These are phyloP conservation scores for Terfezia claveryi DNA, from an alignment of 495 filamentous ascomycete genomes.

Conservation along the genomic window DNA sequence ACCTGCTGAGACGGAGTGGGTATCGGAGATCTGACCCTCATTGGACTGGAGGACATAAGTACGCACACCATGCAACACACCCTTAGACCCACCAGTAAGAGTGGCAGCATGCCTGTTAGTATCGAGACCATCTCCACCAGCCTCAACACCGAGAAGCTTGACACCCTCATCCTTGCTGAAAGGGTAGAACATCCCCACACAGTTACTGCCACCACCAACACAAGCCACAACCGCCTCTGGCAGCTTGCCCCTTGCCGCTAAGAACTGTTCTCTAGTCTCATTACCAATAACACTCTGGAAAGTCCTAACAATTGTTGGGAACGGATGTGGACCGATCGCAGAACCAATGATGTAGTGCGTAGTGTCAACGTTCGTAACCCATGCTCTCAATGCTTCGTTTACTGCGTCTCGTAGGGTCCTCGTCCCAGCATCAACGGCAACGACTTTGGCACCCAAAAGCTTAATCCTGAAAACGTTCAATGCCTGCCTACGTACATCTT, in stretches of 20 bases:
- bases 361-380: conserved; percentile 67
- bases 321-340: conserved; percentile 84
- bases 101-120: conserved; percentile 77
- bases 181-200: conserved; percentile 61
- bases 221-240: conserved; percentile 93
- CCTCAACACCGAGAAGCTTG: conserved; percentile 81
- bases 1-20: conserved; percentile 91
- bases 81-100: conserved; percentile 65
- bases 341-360: conserved; percentile 94
- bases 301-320: conserved; percentile 85
- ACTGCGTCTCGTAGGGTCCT: conserved; percentile 81
- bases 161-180: conserved; percentile 71
- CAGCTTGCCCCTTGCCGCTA: conserved; percentile 55
- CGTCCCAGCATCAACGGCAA: conserved; percentile 69
- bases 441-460: conserved; percentile 71
- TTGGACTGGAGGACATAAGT: conserved; percentile 87
- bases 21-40: conserved; percentile 81
- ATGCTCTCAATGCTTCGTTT: conserved; percentile 77
- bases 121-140: conserved; percentile 85
- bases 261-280: conserved; percentile 81
- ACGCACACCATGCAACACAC: conserved; percentile 83
- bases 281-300: conserved; percentile 87
- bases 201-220: conserved; percentile 70
- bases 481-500: conserved; percentile 81
- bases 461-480: conserved; percentile 94